phyloP scores from a whole-genome alignment of 2,329 filamentous ascomycete species.

The Fusarium brevicatenulatum region DNA sequence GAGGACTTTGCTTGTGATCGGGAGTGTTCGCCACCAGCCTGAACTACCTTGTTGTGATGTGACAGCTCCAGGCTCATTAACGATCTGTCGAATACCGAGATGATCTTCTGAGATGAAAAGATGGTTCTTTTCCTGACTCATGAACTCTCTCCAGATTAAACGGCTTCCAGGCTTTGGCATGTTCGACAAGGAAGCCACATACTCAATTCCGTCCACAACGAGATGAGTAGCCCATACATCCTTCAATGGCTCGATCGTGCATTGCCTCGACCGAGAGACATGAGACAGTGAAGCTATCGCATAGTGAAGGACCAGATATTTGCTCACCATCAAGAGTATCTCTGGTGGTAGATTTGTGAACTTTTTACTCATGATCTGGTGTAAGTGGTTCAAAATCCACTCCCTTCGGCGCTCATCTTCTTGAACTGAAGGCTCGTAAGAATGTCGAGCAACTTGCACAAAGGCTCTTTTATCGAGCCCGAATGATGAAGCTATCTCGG shows the following conservation, averaged over 20 bases:
- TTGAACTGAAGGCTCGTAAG: conserved; percentile 15
- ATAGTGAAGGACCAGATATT: conserved; percentile 14
- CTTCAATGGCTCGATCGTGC: conserved; percentile 2
- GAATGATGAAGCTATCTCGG: conserved; percentile 2
- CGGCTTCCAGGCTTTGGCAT: neutral
- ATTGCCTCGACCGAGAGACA: neutral
- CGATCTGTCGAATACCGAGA: conserved; percentile 22
- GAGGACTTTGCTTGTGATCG: neutral
- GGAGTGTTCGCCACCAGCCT: conserved; percentile 29
- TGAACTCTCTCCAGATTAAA: neutral
- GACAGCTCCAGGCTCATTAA: neutral
- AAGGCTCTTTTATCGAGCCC: neutral
- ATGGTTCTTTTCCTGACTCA: neutral
- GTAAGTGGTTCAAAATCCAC: conserved; percentile 9
- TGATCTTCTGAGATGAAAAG: conserved; percentile 27
- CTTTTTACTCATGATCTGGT: neutral
- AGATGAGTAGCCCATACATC: conserved; percentile 25
- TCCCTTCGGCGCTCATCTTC: conserved; percentile 13
- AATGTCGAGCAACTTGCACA: conserved; percentile 3
- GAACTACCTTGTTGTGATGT: neutral
- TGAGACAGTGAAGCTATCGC: conserved; percentile 9
- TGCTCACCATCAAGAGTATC: conserved; percentile 1
- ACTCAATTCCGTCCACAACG: conserved; percentile 19
- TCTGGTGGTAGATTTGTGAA: conserved; percentile 12
- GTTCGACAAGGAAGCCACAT: conserved; percentile 25